Evolutionary conservation across 2,329 filamentous ascomycete species (phyloP).

Genomic region (Hypoxylon sp.): DNA sequence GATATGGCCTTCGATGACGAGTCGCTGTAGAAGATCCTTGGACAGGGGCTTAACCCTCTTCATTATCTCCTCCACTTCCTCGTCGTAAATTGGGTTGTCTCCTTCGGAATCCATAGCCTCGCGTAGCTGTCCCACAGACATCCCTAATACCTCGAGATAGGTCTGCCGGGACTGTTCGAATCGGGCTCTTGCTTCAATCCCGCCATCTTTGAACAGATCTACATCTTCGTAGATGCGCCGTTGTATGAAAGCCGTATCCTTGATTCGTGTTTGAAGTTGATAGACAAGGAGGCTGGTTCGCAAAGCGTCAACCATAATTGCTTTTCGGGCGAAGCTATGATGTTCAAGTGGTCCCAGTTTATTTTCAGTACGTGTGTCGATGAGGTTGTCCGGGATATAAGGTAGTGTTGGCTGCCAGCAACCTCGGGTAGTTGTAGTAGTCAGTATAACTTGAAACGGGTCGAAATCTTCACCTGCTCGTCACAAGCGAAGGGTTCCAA

Average conservation of each 20-base stretch:
- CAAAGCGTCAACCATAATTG: slow-evolving; percentile 1
- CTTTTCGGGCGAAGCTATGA: background rate
- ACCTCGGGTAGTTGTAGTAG: background rate
- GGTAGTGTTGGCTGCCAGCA: background rate
- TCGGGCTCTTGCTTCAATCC: background rate
- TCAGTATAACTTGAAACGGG: background rate
- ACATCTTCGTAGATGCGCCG: slow-evolving; percentile 16
- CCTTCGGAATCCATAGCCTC: slow-evolving; percentile 19
- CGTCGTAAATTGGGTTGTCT: background rate
- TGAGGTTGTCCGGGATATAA: background rate
- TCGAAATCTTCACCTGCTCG: background rate
- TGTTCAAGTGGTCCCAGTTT: background rate
- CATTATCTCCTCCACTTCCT: slow-evolving; percentile 25
- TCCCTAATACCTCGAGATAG: slow-evolving; percentile 23
- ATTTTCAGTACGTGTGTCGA: background rate
- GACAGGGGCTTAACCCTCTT: slow-evolving; percentile 22
- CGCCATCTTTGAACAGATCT: background rate
- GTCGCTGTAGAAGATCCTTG: slow-evolving; percentile 1
- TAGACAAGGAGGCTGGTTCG: slow-evolving; percentile 2
- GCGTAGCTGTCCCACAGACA: slow-evolving; percentile 27
- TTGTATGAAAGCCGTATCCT: slow-evolving; percentile 7
- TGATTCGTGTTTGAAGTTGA: slow-evolving; percentile 13
- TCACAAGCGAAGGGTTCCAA: background rate
- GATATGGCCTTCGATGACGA: slow-evolving; percentile 12
- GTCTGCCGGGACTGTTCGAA: slow-evolving; percentile 11